Evolutionary conservation across 495 filamentous ascomycete genomes (phyloP).

Genomic region (Aspergillus haitiensis): DNA sequence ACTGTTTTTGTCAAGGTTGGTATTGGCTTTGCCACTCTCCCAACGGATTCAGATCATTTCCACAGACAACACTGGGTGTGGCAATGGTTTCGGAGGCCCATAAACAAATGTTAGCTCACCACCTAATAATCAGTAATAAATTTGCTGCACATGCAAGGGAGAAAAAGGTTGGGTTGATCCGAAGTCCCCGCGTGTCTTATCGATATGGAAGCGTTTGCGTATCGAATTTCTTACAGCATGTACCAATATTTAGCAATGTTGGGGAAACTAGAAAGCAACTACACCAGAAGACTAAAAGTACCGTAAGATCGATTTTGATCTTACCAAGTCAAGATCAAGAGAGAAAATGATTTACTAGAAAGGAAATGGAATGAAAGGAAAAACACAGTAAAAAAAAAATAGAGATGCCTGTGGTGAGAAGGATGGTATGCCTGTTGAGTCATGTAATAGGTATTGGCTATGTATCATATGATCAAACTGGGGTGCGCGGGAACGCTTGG

Average conservation of each 20-base stretch:
- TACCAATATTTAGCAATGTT: neutral
- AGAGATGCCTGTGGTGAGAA: neutral
- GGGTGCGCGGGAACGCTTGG: slow-evolving; percentile 18
- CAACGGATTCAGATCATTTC: neutral
- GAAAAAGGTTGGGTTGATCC: slow-evolving; percentile 18
- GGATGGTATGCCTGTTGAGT: neutral
- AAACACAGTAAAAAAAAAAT: neutral
- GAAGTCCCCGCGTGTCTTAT: slow-evolving; percentile 21
- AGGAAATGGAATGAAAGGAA: neutral
- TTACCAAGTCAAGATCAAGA: neutral
- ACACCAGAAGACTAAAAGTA: too few relatives aligned
- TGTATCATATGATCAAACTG: slow-evolving; percentile 20
- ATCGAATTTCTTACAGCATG: neutral
- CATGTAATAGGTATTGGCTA: slow-evolving; percentile 1
- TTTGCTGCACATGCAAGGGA: slow-evolving; percentile 28
- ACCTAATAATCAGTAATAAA: slow-evolving; percentile 18
- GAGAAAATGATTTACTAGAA: neutral
- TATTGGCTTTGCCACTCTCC: slow-evolving; percentile 13
- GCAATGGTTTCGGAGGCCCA: neutral
- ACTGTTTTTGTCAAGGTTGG: neutral
- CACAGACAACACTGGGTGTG: neutral
- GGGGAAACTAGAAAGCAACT: too few relatives aligned
- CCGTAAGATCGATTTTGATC: neutral
- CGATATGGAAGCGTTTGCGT: slow-evolving; percentile 11
- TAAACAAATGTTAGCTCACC: neutral